Conservation (phyloP, 2,329 filamentous ascomycete genomes). For the Elsinoe perseae region DNA sequence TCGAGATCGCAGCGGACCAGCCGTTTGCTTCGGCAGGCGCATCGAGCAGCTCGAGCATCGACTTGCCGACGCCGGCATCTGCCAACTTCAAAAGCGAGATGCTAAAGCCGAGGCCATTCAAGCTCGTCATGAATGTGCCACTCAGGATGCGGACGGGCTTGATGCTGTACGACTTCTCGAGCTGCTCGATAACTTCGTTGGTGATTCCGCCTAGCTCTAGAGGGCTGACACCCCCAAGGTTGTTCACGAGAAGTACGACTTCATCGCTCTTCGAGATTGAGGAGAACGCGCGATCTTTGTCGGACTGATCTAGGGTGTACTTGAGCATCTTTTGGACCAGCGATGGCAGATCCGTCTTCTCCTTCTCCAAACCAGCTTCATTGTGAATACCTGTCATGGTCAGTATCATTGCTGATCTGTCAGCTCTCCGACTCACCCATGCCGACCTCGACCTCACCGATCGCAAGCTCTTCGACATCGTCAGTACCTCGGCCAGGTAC, state of each 20-base stretch:
- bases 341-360: conserved; percentile 35
- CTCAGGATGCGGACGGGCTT: conserved; percentile 54
- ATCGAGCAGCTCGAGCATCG: conserved; percentile 61
- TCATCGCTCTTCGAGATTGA: conserved; percentile 53
- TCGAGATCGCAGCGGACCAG: conserved; percentile 55
- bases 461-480: conserved; percentile 48
- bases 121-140: conserved; percentile 63
- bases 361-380: conserved; percentile 36
- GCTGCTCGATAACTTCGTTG: conserved; percentile 55
- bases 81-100: conserved; percentile 57
- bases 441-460: conserved; percentile 57
- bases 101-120: conserved; percentile 65
- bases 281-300: conserved; percentile 64
- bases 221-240: conserved; percentile 64
- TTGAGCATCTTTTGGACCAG: conserved; percentile 54
- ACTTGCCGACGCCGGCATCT: conserved; percentile 52
- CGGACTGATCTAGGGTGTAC: conserved; percentile 54
- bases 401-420: neutral
- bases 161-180: conserved; percentile 52
- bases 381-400: conserved; percentile 51
- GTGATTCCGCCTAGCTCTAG: conserved; percentile 67
- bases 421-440: conserved; percentile 45
- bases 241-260: conserved; percentile 65
- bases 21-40: conserved; percentile 59
- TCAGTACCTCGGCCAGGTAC: conserved; percentile 67